Evolutionary conservation across 2,329 filamentous ascomycete species (phyloP).

Genomic region (Aspergillus sp.): DNA sequence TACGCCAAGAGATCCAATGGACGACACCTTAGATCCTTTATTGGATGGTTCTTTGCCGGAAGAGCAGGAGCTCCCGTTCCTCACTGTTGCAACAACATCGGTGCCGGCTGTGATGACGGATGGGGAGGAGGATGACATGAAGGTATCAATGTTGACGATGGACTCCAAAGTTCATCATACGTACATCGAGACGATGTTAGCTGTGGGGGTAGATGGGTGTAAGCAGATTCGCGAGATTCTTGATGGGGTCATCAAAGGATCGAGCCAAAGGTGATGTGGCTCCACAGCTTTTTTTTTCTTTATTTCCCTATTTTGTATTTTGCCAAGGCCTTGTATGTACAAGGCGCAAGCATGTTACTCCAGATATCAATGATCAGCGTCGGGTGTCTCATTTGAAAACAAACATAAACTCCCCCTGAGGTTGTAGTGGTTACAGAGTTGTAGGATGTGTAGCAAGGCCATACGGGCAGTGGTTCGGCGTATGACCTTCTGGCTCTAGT

Average conservation of each 20-base stretch:
- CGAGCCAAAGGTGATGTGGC: constrained; percentile 11
- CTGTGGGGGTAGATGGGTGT: constrained; percentile 88
- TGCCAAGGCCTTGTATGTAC: not conserved
- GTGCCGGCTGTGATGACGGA: constrained; percentile 51
- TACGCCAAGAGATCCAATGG: constrained; percentile 38
- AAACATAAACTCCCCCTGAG: not conserved
- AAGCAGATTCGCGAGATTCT: constrained; percentile 79
- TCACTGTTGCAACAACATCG: constrained; percentile 73
- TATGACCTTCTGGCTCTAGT: not conserved
- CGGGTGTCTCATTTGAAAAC: constrained; percentile 3
- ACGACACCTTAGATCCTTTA: constrained; percentile 45
- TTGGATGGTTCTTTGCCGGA: constrained; percentile 47
- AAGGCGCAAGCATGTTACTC: not conserved
- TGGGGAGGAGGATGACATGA: constrained; percentile 46
- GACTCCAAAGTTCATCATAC: constrained; percentile 82
- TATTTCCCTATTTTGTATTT: not conserved
- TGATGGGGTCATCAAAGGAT: constrained; percentile 66
- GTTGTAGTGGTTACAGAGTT: not conserved
- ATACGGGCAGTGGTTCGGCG: no score
- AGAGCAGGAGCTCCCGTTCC: constrained; percentile 75
- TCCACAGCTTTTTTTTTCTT: not conserved
- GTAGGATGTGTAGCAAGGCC: not conserved
- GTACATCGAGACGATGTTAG: constrained; percentile 87
- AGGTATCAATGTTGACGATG: constrained; percentile 76
- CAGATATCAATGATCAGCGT: constrained; percentile 10